Evolutionary conservation across 495 filamentous ascomycete genomes (phyloP).

Genomic region (Tuber umbilicatum): DNA sequence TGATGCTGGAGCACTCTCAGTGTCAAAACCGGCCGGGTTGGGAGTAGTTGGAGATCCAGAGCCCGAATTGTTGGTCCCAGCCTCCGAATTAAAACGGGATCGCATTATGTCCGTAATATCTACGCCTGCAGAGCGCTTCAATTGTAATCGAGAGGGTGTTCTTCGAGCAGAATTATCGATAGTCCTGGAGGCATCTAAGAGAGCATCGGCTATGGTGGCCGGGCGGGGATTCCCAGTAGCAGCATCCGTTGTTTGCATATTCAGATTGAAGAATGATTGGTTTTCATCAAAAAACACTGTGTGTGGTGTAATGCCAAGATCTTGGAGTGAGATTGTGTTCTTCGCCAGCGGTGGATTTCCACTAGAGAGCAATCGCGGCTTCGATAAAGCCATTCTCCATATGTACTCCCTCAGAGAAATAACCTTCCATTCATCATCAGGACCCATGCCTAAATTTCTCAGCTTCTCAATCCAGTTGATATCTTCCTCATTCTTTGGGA

Average conservation of each 20-base stretch:
- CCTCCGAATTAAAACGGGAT: slow-evolving; percentile 20
- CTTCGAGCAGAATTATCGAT: slow-evolving; percentile 64
- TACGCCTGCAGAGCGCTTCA: slow-evolving; percentile 20
- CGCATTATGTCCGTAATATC: slow-evolving; percentile 21
- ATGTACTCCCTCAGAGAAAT: slow-evolving; percentile 83
- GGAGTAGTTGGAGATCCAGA: slow-evolving; percentile 35
- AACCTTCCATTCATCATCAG: slow-evolving; percentile 86
- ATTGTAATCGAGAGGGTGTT: slow-evolving; percentile 43
- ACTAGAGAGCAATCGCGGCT: slow-evolving; percentile 51
- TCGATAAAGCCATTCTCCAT: slow-evolving; percentile 72
- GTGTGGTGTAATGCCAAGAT: slow-evolving; percentile 67
- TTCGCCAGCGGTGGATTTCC: slow-evolving; percentile 52
- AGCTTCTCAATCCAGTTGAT: slow-evolving; percentile 86
- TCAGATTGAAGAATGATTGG: slow-evolving; percentile 41
- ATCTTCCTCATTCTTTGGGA: slow-evolving; percentile 83
- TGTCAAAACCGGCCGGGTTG: slow-evolving; percentile 1
- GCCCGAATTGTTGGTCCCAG: slow-evolving; percentile 18
- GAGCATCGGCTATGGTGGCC: slow-evolving; percentile 79
- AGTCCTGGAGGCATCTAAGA: slow-evolving; percentile 85
- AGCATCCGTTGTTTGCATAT: slow-evolving; percentile 14
- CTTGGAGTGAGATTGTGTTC: slow-evolving; percentile 62
- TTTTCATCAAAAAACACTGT: slow-evolving; percentile 87
- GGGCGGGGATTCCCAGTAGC: slow-evolving; percentile 47
- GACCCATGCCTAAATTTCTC: slow-evolving; percentile 70
- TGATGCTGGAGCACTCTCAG: slow-evolving; percentile 9